phyloP scores from a whole-genome alignment of 441 rosid species.

The Populus hybrid region DNA sequence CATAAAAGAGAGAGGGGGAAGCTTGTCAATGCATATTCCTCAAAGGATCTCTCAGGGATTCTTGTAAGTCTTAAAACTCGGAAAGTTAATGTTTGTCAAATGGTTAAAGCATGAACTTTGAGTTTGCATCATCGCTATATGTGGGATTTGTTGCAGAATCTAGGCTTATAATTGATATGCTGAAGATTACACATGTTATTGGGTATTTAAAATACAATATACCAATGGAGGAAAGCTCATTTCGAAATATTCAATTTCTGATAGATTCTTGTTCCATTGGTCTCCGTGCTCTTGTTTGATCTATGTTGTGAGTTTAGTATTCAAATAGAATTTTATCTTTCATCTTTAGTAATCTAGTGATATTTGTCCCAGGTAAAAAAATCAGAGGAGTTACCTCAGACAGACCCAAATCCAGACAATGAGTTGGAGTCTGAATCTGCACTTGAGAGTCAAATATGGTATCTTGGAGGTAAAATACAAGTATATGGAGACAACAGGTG shows the following conservation, averaged over 20 bases:
- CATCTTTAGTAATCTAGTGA: background rate
- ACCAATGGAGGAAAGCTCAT: background rate
- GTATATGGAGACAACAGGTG: background rate
- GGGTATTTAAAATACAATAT: background rate
- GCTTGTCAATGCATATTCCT: conserved; percentile 76
- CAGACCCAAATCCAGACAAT: conserved; percentile 26
- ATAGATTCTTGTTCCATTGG: background rate
- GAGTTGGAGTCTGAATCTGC: conserved; percentile 39
- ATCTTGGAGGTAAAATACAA: conserved; percentile 37
- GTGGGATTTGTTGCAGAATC: background rate
- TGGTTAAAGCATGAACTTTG: background rate
- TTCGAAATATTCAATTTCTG: conserved; percentile 1
- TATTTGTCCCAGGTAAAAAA: conserved; percentile 54
- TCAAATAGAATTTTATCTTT: background rate
- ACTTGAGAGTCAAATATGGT: conserved; percentile 33
- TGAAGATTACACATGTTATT: background rate
- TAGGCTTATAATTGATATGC: background rate
- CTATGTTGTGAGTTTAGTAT: background rate
- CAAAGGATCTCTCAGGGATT: conserved; percentile 91
- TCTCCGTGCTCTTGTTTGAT: background rate
- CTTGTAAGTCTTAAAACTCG: conserved; percentile 51
- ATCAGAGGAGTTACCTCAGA: conserved; percentile 49
- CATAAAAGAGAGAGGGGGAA: conserved; percentile 86
- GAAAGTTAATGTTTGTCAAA: background rate
- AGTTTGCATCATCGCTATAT: background rate